phyloP scores from a whole-genome alignment of 306 rosid species.

The Sicyos baderoa region DNA sequence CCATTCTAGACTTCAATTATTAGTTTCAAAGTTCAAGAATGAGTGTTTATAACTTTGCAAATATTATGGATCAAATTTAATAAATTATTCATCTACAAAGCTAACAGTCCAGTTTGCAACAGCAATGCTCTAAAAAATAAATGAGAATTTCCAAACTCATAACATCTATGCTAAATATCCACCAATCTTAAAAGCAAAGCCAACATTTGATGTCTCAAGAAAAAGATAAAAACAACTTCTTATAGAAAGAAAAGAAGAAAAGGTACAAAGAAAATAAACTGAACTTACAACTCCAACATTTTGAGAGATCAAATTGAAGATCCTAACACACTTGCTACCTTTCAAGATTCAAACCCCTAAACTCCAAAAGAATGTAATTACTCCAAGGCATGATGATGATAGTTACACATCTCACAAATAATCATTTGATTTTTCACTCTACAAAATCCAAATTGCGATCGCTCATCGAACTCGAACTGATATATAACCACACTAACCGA shows the following conservation, averaged over 20 bases:
- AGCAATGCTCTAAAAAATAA: too few relatives aligned
- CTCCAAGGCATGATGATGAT: not conserved
- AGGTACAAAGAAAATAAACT: not conserved
- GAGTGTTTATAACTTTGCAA: too few relatives aligned
- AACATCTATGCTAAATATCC: too few relatives aligned
- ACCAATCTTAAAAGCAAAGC: too few relatives aligned
- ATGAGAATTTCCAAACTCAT: too few relatives aligned
- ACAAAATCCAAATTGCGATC: not conserved
- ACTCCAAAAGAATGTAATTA: constrained; percentile 10
- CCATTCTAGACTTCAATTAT: too few relatives aligned
- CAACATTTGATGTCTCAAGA: too few relatives aligned
- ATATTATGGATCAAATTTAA: too few relatives aligned
- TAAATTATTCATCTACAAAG: too few relatives aligned
- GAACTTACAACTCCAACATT: not conserved
- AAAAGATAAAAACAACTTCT: too few relatives aligned
- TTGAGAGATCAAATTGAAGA: constrained; percentile 1
- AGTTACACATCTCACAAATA: constrained; percentile 18
- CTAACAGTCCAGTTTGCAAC: too few relatives aligned
- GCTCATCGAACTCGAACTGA: constrained; percentile 4
- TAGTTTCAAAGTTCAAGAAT: too few relatives aligned
- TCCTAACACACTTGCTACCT: not conserved
- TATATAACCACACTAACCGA: constrained; percentile 6
- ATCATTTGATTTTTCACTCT: constrained; percentile 10
- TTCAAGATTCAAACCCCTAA: not conserved
- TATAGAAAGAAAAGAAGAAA: not conserved